Base-by-base conservation (phyloP, 2,329 filamentous ascomycete species). In the Curvularia verruculosa region DNA sequence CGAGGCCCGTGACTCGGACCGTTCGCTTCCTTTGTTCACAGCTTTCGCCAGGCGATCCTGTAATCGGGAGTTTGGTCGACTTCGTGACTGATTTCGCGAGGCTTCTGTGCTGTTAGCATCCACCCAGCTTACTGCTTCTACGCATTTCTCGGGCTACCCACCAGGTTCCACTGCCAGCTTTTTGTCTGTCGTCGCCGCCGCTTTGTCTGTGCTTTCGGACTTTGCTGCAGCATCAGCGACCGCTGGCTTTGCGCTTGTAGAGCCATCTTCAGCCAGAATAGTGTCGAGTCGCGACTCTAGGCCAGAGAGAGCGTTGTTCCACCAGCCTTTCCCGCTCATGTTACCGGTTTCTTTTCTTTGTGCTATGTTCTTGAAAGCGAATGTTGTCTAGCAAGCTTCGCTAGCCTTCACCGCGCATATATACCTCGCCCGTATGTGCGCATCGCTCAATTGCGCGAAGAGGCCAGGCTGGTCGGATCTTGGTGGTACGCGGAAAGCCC, bases 241-340 rank as follows among this genome's bases (percentile, higher is more conserved):
- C 56, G 77, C 79, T 53, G 73, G 74, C 58, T 75, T 78, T 49
- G 78, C 80, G 49, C 78, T 77, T 29, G 77, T 75, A 46, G 85
- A 85, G 41, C 89, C 87, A 53, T 91, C 87, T 65, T 97, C 93
- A 52, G 92, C 87, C 59, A 99, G 84, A 56, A 99, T 96, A 48
- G 86, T 93, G 76, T 99, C 95, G 58, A 99, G 85, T 41, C 91
- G 88, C 58, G 93, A 96, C 79, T 99, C 95, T 56, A 99, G 90
- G 59, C 93, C 93, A 52, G 93, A 92, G 59, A 98, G 92, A 62
- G 94, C 93, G 77, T 94, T 91, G 64, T 92, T 68, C 64, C 64
- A 70, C 73, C 60, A 75, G 64, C 64, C 62, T 52, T 71, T 69
- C 24, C 66, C 66, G 54, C 71, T 75, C 68, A 74, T 73, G 7